Conservation (phyloP, 2,329 filamentous ascomycete species). For the Exophiala calicioides region DNA sequence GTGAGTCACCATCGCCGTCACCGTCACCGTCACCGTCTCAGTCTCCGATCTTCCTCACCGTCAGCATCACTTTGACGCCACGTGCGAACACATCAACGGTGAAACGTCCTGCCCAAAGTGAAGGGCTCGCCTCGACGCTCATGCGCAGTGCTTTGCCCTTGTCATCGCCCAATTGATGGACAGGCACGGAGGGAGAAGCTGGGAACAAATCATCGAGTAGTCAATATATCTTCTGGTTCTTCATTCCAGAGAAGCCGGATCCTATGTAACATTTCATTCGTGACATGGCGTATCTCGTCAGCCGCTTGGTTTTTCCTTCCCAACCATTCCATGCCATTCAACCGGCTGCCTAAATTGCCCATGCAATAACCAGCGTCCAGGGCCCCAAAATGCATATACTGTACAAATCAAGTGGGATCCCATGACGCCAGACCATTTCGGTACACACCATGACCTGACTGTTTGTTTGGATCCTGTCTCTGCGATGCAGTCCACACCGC, state of each 20-base stretch:
- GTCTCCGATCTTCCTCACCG: no score
- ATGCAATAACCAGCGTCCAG: neutral
- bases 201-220: neutral
- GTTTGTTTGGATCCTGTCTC: slow-evolving; percentile 10
- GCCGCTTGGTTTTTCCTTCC: neutral
- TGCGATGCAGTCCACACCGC: slow-evolving; percentile 19
- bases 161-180: no score
- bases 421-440: neutral
- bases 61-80: no score
- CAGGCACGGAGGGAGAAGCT: no score
- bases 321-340: neutral
- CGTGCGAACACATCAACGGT: no score
- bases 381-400: slow-evolving; percentile 2
- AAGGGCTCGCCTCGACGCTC: no score
- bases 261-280: neutral
- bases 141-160: no score
- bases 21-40: no score
- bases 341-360: neutral
- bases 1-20: no score
- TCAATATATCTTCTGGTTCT: slow-evolving; percentile 1
- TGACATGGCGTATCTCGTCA: neutral
- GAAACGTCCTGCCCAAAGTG: no score
- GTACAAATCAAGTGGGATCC: neutral
- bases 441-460: neutral
- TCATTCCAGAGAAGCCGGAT: neutral